phyloP scores from a whole-genome alignment of 257 asterid genomes.

The Solanum medicagineum region DNA sequence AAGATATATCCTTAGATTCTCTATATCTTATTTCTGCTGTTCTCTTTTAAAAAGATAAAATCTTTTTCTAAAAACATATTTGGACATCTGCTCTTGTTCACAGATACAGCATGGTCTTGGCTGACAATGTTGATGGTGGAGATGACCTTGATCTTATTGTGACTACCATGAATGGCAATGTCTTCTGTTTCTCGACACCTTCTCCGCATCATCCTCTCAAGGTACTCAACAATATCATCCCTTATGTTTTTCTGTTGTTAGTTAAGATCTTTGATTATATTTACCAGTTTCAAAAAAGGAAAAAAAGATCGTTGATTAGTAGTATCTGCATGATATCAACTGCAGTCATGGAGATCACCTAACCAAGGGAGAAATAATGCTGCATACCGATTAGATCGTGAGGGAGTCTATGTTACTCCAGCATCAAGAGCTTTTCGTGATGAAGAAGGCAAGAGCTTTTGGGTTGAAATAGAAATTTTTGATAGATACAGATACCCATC shows the following conservation, averaged over 20 bases:
- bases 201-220: conserved; percentile 97
- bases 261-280: background rate
- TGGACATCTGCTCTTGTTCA: conserved; percentile 4
- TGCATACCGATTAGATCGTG: conserved; percentile 58
- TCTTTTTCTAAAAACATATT: background rate
- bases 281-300: no score
- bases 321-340: conserved; percentile 1
- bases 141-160: conserved; percentile 98
- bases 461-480: conserved; percentile 85
- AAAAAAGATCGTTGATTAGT: background rate
- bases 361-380: conserved; percentile 89
- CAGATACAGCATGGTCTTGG: conserved; percentile 99
- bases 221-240: conserved; percentile 25
- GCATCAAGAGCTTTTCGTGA: conserved; percentile 91
- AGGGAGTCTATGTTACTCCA: conserved; percentile 79
- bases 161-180: conserved; percentile 98
- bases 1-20: conserved; percentile 17
- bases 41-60: background rate
- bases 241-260: background rate
- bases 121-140: conserved; percentile 97
- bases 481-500: conserved; percentile 78
- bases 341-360: conserved; percentile 83
- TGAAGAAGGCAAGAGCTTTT: conserved; percentile 95
- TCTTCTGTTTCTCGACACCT: conserved; percentile 98
- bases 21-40: background rate